Base-by-base conservation (phyloP, 2,329 filamentous ascomycete species). In the Diaporthe caulivora region DNA sequence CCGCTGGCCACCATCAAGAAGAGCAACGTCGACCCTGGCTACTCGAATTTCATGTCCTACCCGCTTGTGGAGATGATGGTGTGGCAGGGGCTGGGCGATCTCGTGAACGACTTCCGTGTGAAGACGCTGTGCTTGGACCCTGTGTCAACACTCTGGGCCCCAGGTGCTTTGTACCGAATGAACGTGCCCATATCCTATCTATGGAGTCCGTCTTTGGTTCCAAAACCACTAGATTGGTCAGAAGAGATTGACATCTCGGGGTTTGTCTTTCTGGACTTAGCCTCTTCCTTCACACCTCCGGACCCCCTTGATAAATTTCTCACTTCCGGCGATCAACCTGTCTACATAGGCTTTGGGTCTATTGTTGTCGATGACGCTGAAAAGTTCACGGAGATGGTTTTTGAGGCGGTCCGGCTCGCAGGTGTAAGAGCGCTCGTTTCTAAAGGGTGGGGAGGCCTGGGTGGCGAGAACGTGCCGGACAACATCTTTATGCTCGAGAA, bases 41-140 rank as follows among this genome's bases (percentile, higher is more conserved):
- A 94, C 79, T 91, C 92, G 17, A 97, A 96, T 81, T 95, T 94
- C 79, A 94, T 96, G 80, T 93, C 90, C 1, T 97, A 95, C 79
- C 91, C 93, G 0, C 83, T 96, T 47, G 93, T 96, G 1, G 94
- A 96, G 80, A 92, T 94, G 90, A 94, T 96, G 88, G 93, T 95
- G 1, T 98, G 95, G 95, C 95, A 98, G 81, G 95, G 95, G 0
- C 86, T 96, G 0, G 94, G 94, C 2, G 94, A 95, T 80, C 83
- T 96, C 37, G 89, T 96, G 76, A 96, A 96, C 78, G 86, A 90
- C 37, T 95, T 95, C 77, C 88, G 94, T 60, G 86, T 90, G 7
- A 90, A 91, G 71, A 94, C 91, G 0, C 84, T 96, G 1, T 89
- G 88, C 1, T 83, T 96, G 0, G 93, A 95, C 76, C 92, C 93